A percentile compares a stretch with the other conserved stretches of the same genome.
These are phyloP conservation scores for Umbelopsis ramanniana DNA, from an alignment of 192 early-diverging fungal species.

Conservation along the genomic window DNA sequence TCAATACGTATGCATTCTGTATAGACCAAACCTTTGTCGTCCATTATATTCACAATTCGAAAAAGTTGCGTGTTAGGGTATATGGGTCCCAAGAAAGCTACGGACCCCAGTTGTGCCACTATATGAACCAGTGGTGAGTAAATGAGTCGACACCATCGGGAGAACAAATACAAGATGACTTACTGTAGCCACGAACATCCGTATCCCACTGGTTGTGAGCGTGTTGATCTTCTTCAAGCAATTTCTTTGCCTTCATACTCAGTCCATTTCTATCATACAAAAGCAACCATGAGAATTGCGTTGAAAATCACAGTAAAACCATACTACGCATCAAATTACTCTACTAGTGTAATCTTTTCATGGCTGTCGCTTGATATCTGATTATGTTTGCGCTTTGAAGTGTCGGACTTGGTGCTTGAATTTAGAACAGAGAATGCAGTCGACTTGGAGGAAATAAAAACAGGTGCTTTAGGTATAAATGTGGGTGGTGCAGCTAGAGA, in stretches of 20 bases:
- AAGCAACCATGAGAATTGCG: background rate
- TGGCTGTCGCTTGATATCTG: background rate
- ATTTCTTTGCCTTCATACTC: background rate
- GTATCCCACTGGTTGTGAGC: conserved; percentile 9
- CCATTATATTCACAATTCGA: background rate
- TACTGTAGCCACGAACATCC: conserved; percentile 11
- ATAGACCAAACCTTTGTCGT: conserved; percentile 3
- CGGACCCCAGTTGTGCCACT: conserved; percentile 12
- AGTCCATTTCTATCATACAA: background rate
- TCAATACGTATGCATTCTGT: background rate
- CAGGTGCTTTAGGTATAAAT: background rate
- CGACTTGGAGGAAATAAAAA: background rate
- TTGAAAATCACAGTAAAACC: background rate
- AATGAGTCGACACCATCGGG: no score
- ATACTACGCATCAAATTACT: background rate
- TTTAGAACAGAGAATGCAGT: background rate
- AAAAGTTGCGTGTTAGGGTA: conserved; percentile 8
- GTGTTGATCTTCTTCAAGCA: background rate
- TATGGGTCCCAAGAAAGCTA: background rate
- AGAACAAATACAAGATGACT: background rate
- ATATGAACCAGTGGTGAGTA: background rate
- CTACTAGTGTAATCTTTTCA: background rate
- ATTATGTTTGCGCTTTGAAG: background rate
- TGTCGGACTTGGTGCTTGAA: background rate
- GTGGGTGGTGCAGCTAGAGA: background rate